Evolutionary conservation across 179 eudicot genomes (phyloP).

Genomic region (Silene noctiflora): DNA sequence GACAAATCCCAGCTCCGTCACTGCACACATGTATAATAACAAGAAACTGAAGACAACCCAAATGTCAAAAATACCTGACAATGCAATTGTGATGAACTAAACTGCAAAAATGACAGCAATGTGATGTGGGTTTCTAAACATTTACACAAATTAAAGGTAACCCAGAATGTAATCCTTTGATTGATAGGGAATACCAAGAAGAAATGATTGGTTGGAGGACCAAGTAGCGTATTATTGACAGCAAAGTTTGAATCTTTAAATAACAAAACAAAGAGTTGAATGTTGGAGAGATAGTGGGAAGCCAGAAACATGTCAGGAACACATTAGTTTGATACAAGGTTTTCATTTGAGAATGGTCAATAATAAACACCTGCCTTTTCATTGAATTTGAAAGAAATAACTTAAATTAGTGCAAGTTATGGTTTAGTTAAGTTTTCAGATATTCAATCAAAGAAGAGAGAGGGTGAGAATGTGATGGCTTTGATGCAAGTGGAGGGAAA

Average conservation of each 20-base stretch:
- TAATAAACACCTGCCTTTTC: conserved; percentile 9
- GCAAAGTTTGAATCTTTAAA: conserved; percentile 4
- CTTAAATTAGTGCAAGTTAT: background rate
- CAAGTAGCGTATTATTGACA: background rate
- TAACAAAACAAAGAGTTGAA: background rate
- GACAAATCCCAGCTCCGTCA: no score
- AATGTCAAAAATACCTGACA: conserved; percentile 19
- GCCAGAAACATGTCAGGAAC: conserved; percentile 14
- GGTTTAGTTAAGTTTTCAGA: background rate
- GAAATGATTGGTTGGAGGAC: conserved; percentile 7
- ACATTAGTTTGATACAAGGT: conserved; percentile 12
- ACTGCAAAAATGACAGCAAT: background rate
- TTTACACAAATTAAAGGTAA: conserved; percentile 1
- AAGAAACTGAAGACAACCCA: conserved; percentile 18
- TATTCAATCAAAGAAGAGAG: background rate
- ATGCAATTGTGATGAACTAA: background rate
- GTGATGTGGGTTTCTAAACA: background rate
- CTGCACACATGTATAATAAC: background rate
- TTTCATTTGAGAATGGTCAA: conserved; percentile 16
- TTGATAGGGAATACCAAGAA: background rate
- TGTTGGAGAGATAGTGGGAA: conserved; percentile 15
- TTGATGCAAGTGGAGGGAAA: background rate
- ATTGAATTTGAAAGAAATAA: background rate
- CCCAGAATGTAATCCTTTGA: conserved; percentile 18
- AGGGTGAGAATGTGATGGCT: background rate